Conservation (phyloP, 305 asterid genomes). For the Rubia tinctorum region DNA sequence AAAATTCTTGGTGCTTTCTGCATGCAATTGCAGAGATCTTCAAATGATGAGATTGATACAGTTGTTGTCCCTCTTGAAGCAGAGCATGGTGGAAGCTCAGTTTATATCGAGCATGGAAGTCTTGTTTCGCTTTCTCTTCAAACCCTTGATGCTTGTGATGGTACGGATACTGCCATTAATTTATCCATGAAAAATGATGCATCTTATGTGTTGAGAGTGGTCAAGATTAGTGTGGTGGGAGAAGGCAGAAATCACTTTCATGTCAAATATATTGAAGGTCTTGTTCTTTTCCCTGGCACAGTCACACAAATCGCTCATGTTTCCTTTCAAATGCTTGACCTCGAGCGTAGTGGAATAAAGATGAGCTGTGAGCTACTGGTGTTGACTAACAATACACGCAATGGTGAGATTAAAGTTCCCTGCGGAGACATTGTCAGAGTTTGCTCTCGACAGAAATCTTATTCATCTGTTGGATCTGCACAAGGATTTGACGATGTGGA, state of each 20-base stretch:
- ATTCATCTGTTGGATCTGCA: slow-evolving; percentile 38
- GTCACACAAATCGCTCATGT: slow-evolving; percentile 59
- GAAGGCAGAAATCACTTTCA: slow-evolving; percentile 34
- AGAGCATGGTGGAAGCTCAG: slow-evolving; percentile 33
- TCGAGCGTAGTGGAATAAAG: slow-evolving; percentile 26
- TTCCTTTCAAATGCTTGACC: slow-evolving; percentile 19
- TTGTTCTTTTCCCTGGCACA: slow-evolving; percentile 65
- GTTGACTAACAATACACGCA: slow-evolving; percentile 58
- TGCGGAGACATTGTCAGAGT: slow-evolving; percentile 51
- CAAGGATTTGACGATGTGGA: slow-evolving; percentile 30
- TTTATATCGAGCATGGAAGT: slow-evolving; percentile 29
- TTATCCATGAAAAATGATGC: slow-evolving; percentile 61
- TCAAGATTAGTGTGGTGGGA: slow-evolving; percentile 49
- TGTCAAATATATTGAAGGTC: slow-evolving; percentile 58
- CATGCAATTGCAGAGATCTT: slow-evolving; percentile 56
- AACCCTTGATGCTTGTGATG: slow-evolving; percentile 39
- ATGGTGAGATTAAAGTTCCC: slow-evolving; percentile 55
- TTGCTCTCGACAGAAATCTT: slow-evolving; percentile 37
- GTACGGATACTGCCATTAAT: slow-evolving; percentile 36
- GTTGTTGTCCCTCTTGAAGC: slow-evolving; percentile 56
- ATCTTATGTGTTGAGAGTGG: slow-evolving; percentile 42
- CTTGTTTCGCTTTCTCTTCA: slow-evolving; percentile 33
- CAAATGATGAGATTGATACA: slow-evolving; percentile 43
- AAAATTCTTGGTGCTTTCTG: slow-evolving; percentile 57
- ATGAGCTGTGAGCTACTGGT: slow-evolving; percentile 53